Evolutionary conservation across 2,329 filamentous ascomycete genomes (phyloP).

Genomic region (Colletotrichum sp.): DNA sequence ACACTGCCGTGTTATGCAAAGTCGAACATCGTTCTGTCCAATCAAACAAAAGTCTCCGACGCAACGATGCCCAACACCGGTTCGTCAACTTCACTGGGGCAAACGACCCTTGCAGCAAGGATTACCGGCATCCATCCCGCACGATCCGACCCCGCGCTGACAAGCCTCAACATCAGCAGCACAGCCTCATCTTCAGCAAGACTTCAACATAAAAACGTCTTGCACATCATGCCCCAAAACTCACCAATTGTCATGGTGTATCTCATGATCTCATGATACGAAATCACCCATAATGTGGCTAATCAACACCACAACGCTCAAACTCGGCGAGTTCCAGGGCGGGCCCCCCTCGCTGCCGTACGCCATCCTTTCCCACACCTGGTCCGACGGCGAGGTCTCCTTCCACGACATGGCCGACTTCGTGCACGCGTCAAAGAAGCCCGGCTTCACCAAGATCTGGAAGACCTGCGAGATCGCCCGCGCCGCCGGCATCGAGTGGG

Average conservation of each 20-base stretch:
- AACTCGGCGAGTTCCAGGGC: background rate
- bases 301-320: background rate
- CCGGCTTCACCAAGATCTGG: background rate
- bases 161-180: background rate
- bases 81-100: background rate
- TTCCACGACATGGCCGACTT: slow-evolving; percentile 13
- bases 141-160: background rate
- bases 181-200: background rate
- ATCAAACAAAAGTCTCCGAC: background rate
- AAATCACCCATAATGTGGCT: background rate
- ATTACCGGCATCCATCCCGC: background rate
- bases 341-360: background rate
- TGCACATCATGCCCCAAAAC: fast-evolving
- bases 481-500: background rate
- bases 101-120: background rate
- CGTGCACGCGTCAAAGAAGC: background rate
- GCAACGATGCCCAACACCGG: background rate
- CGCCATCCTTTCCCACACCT: slow-evolving; percentile 25
- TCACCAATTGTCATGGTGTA: background rate
- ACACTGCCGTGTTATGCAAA: background rate
- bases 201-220: background rate
- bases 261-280: background rate
- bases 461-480: background rate
- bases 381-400: slow-evolving; percentile 30
- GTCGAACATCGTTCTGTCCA: background rate